Conservation (phyloP, 108 stramenopile species). For the Pseudonitzschia pungens region DNA sequence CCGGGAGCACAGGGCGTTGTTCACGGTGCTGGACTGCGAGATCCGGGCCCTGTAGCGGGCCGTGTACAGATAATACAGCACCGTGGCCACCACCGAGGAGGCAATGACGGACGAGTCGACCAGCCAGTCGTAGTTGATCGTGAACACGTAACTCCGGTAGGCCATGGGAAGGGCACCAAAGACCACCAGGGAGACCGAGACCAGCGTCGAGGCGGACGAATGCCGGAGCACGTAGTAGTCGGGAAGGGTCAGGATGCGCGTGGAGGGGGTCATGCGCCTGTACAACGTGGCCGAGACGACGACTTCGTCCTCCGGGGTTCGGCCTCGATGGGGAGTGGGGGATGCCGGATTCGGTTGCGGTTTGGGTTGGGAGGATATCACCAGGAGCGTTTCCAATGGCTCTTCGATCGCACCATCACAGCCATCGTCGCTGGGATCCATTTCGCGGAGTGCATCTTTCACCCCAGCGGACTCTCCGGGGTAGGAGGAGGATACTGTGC, state of each 20-base stretch:
- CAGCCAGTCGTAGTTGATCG: slow-evolving; percentile 42
- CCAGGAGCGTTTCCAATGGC: slow-evolving; percentile 24
- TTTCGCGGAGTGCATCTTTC: too few species aligned
- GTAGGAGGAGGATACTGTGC: too few species aligned
- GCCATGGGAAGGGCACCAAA: slow-evolving; percentile 55
- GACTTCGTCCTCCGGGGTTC: slow-evolving; percentile 26
- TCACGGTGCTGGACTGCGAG: slow-evolving; percentile 18
- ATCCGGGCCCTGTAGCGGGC: slow-evolving; percentile 29
- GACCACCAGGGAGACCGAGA: slow-evolving; percentile 33
- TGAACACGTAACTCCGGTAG: slow-evolving; percentile 42
- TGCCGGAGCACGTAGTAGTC: slow-evolving; percentile 26
- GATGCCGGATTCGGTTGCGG: slow-evolving; percentile 3
- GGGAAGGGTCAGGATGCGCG: slow-evolving; percentile 20
- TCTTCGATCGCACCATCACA: not conserved
- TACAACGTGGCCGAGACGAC: not conserved
- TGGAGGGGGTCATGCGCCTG: slow-evolving; percentile 20
- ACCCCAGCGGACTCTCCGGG: too few species aligned
- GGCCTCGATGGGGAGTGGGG: slow-evolving; percentile 9
- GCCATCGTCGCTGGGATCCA: too few species aligned
- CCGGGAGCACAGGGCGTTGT: slow-evolving; percentile 18
- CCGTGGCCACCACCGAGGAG: slow-evolving; percentile 40
- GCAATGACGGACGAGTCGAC: slow-evolving; percentile 2
- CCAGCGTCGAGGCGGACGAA: slow-evolving; percentile 36
- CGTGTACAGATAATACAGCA: slow-evolving; percentile 38
- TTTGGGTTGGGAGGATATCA: slow-evolving; percentile 8